These are phyloP conservation scores for Gracilaria domingensis DNA, from an alignment of 23 red algal genomes.

Conservation along the genomic window DNA sequence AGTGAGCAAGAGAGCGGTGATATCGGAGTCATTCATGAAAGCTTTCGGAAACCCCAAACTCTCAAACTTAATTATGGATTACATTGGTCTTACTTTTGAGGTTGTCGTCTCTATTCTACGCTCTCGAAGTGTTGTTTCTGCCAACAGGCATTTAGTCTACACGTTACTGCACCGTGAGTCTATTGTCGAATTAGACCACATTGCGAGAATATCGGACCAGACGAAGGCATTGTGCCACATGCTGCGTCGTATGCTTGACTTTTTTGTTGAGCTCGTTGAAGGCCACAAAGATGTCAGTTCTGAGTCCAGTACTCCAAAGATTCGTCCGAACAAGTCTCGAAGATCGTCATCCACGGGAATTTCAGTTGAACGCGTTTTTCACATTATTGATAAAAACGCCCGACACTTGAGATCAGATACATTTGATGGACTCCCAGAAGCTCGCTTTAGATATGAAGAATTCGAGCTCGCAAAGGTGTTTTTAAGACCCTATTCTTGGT, in stretches of 20 bases:
- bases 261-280: slow-evolving; percentile 58
- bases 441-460: slow-evolving; percentile 50
- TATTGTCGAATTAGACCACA: slow-evolving; percentile 39
- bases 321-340: background rate
- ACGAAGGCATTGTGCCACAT: slow-evolving; percentile 42
- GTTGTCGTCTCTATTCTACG: slow-evolving; percentile 55
- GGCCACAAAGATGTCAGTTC: background rate
- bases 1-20: background rate
- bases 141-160: slow-evolving; percentile 61
- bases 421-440: slow-evolving; percentile 59
- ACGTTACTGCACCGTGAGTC: slow-evolving; percentile 56
- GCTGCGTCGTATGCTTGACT: slow-evolving; percentile 58
- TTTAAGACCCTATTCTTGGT: slow-evolving; percentile 15
- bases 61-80: slow-evolving; percentile 21
- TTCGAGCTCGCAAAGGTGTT: slow-evolving; percentile 26
- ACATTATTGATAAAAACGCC: slow-evolving; percentile 58
- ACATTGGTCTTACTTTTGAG: slow-evolving; percentile 38
- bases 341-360: slow-evolving; percentile 29
- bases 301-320: background rate
- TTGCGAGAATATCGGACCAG: slow-evolving; percentile 26
- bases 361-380: slow-evolving; percentile 58
- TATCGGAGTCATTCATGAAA: background rate
- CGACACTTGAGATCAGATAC: slow-evolving; percentile 43
- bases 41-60: slow-evolving; percentile 1
- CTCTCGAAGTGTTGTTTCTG: slow-evolving; percentile 56